Evolutionary conservation across 78 protist species (phyloP), one percentile per base, ranked within the genome.

Genomic region (Dictyostelium purpureum): DNA sequence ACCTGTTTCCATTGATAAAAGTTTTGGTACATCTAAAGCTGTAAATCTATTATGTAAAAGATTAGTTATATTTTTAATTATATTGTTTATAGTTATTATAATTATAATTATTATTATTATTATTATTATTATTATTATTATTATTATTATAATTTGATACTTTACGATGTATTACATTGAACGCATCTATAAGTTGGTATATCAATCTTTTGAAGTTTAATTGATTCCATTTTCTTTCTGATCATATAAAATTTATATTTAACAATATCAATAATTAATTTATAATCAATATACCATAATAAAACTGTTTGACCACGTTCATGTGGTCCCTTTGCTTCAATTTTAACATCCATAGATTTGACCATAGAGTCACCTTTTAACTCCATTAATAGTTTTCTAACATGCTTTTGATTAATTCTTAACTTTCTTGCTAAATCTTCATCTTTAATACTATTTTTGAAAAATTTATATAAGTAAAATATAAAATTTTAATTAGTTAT

Each of bases 241-340:
- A 83, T 28, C 91, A 69, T 83, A 35, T 57, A 83, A 14, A 83
- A 21, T 45, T 73, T 51, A 49, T 33, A 71, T 56, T 83, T 83
- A 4, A 83, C 71, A 6, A 83, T 56, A 73, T 83, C 80, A 7
- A 83, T 83, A 21, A 83, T 51, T 19, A 45, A 57, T 43, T 54
- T 83, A 43, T 83, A 83, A 43, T 83, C 91, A 5, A 83, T n/a
- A 42, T 71, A 83, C 91, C 91, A 83, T n/a, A 83, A 81, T 42
- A 59, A 7, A 19, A 28, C 59, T 0, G 66, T 83, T 26, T 45
- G 70, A 18, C 57, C 24, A 31, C 81, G 42, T 42, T 83, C 91
- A 42, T 79, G 71, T 45, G 91, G 91, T 83, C 69, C 57, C 24
- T 47, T 82, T 11, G 77, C 65, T 59, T 83, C 91, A 14, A 73